Evolutionary conservation across 192 early-diverging fungal species (phyloP).

Genomic region (Backusella westeae): DNA sequence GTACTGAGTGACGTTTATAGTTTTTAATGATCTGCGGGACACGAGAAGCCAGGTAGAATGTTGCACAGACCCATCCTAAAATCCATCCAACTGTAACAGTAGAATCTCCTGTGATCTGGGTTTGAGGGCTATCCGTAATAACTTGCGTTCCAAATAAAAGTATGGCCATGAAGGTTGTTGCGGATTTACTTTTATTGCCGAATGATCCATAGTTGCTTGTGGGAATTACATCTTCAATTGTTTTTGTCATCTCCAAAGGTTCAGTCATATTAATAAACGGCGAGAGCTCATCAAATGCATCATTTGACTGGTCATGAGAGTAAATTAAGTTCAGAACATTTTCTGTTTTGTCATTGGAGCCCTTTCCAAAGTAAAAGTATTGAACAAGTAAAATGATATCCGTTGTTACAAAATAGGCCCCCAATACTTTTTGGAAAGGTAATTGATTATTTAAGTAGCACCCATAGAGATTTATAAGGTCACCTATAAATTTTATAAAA

Average conservation of each 20-base stretch:
- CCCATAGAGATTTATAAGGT: constrained; percentile 66
- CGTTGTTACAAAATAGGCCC: constrained; percentile 18
- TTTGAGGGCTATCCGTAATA: background rate
- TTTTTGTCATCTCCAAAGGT: background rate
- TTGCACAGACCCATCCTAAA: constrained; percentile 62
- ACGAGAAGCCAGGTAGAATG: constrained; percentile 64
- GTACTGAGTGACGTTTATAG: constrained; percentile 52
- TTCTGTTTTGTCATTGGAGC: background rate
- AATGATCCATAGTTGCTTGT: background rate
- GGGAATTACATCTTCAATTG: background rate
- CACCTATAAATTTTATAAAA: constrained; percentile 41
- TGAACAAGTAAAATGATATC: constrained; percentile 22
- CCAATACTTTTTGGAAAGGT: constrained; percentile 53
- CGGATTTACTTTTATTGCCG: constrained; percentile 6
- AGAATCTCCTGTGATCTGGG: background rate
- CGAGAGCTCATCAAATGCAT: background rate
- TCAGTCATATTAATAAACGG: background rate
- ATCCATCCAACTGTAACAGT: constrained; percentile 44
- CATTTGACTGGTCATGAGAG: constrained; percentile 12
- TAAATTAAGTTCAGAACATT: background rate
- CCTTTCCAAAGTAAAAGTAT: constrained; percentile 16
- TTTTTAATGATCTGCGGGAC: constrained; percentile 77
- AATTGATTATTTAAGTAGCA: constrained; percentile 67
- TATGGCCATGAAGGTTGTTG: constrained; percentile 5
- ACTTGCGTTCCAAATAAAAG: constrained; percentile 10